A percentile compares a stretch with the other conserved stretches of the same genome.
Evolutionary conservation across 208 protist species (phyloP).

Genomic region (Acanthamoeba castellanii): DNA sequence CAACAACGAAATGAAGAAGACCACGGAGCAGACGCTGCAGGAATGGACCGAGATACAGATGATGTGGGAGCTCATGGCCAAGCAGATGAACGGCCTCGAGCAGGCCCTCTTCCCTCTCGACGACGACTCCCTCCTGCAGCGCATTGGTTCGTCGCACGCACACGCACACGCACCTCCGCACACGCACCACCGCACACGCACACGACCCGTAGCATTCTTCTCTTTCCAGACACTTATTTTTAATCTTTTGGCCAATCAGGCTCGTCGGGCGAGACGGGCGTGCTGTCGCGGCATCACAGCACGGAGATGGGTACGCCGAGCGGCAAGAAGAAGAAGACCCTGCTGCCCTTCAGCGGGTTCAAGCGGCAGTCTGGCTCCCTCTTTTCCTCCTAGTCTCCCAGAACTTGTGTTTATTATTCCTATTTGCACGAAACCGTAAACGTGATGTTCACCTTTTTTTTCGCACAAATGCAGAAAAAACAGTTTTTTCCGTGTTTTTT

Average conservation of each 20-base stretch:
- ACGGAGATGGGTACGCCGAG: neutral
- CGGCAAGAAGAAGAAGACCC: slow-evolving; percentile 41
- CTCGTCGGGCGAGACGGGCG: neutral
- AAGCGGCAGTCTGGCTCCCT: neutral
- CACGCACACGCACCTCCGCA: too few species aligned
- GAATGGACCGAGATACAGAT: slow-evolving; percentile 52
- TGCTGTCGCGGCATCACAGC: neutral
- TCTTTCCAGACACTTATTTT: neutral
- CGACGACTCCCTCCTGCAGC: neutral
- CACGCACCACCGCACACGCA: too few species aligned
- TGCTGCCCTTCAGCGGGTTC: slow-evolving; percentile 10
- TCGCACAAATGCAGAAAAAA: too few species aligned
- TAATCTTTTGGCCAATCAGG: neutral
- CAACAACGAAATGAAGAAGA: slow-evolving; percentile 62
- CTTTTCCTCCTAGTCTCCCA: neutral
- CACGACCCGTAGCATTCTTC: neutral
- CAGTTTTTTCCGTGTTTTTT: too few species aligned
- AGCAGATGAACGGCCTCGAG: slow-evolving; percentile 33
- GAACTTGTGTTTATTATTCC: too few species aligned
- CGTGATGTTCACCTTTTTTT: too few species aligned
- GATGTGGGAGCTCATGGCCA: slow-evolving; percentile 59
- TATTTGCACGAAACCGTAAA: too few species aligned
- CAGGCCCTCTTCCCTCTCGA: slow-evolving; percentile 33
- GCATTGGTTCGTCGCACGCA: neutral
- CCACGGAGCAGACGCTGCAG: slow-evolving; percentile 55